Evolutionary conservation across 177 flowering plant genomes (phyloP).

Genomic region (Telopea speciosissima): DNA sequence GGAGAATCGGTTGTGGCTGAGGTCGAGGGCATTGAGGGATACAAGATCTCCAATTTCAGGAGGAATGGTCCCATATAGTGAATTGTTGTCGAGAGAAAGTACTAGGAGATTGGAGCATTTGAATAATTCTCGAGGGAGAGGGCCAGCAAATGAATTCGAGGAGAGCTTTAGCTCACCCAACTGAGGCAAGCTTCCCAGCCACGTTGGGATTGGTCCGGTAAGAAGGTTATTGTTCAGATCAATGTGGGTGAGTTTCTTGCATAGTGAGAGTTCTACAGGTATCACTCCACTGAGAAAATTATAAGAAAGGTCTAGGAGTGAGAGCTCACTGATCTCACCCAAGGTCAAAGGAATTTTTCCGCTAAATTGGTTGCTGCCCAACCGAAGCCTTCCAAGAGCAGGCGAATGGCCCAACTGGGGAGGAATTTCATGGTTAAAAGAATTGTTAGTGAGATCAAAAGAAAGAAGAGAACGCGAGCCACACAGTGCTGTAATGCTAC

Average conservation of each 20-base stretch:
- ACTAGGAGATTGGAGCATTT: conserved; percentile 60
- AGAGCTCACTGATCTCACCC: conserved; percentile 52
- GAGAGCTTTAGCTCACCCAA: conserved; percentile 86
- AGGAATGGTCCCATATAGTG: conserved; percentile 68
- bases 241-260: conserved; percentile 68
- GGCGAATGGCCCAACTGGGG: conserved; percentile 63
- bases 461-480: conserved; percentile 59
- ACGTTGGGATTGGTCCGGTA: conserved; percentile 57
- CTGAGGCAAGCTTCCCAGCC: conserved; percentile 72
- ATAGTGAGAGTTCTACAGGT: conserved; percentile 62
- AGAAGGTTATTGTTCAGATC: conserved; percentile 72
- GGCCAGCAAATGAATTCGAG: conserved; percentile 50
- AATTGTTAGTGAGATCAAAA: conserved; percentile 77
- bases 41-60: conserved; percentile 46
- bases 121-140: conserved; percentile 65
- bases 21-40: conserved; percentile 65
- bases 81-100: conserved; percentile 58
- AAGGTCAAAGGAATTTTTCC: conserved; percentile 62
- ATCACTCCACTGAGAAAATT: conserved; percentile 65
- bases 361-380: conserved; percentile 58
- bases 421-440: conserved; percentile 62
- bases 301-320: conserved; percentile 67
- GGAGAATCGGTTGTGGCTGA: conserved; percentile 46
- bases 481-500: conserved; percentile 66
- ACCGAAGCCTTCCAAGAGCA: conserved; percentile 58